Conservation (phyloP, 73 alveolate species). For the Strombidium stylifer region DNA sequence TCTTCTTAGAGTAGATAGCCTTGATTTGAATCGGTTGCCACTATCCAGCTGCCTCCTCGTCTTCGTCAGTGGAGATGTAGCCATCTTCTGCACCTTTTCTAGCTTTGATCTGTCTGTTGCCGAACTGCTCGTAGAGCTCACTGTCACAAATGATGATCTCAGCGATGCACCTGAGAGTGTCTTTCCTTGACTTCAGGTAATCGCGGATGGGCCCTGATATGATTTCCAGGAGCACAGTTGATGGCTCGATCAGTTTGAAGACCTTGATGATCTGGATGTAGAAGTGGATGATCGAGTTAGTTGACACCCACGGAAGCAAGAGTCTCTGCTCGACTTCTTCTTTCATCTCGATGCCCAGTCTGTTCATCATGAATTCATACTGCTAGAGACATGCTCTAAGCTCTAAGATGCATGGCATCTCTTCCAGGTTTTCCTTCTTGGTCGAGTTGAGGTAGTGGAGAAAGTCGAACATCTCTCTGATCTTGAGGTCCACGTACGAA, state of each 20-base stretch:
- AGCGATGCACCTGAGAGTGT: slow-evolving; percentile 87
- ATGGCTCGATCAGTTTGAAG: slow-evolving; percentile 76
- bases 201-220: slow-evolving; percentile 86
- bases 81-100: slow-evolving; percentile 68
- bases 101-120: slow-evolving; percentile 59
- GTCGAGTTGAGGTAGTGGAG: slow-evolving; percentile 49
- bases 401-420: slow-evolving; percentile 44
- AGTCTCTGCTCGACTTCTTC: slow-evolving; percentile 64
- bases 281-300: slow-evolving; percentile 78
- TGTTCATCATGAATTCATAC: slow-evolving; percentile 51
- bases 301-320: slow-evolving; percentile 79
- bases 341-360: slow-evolving; percentile 52
- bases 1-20: slow-evolving; percentile 57
- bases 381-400: slow-evolving; percentile 44
- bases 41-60: slow-evolving; percentile 79
- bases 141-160: slow-evolving; percentile 76
- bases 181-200: slow-evolving; percentile 73
- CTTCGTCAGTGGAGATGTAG: slow-evolving; percentile 89
- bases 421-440: no score
- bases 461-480: slow-evolving; percentile 49
- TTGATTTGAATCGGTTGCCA: slow-evolving; percentile 89
- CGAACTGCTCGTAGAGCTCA: slow-evolving; percentile 81
- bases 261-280: slow-evolving; percentile 83
- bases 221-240: slow-evolving; percentile 69
- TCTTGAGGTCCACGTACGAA: slow-evolving; percentile 26